Conservation (phyloP, 1,139 yeast genomes). For the Candida tropicalis region DNA sequence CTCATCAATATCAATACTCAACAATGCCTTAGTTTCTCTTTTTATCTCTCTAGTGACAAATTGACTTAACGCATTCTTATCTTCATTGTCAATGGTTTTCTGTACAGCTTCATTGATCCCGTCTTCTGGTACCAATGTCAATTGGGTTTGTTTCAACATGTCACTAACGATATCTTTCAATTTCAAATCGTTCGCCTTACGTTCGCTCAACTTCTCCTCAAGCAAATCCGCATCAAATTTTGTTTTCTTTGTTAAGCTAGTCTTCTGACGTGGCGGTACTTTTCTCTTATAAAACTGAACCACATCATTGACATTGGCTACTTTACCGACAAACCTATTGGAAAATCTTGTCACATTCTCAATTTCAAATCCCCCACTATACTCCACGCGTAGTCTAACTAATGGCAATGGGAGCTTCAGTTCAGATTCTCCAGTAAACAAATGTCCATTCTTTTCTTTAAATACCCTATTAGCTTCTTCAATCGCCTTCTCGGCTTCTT, state of each 20-base stretch:
- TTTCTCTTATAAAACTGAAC: conserved; percentile 66
- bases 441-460: conserved; percentile 32
- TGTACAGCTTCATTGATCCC: conserved; percentile 78
- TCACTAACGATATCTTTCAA: conserved; percentile 47
- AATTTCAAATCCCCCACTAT: conserved; percentile 86
- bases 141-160: conserved; percentile 60
- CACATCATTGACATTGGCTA: conserved; percentile 88
- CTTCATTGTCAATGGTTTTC: conserved; percentile 79
- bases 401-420: conserved; percentile 68
- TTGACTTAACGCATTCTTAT: conserved; percentile 66
- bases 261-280: conserved; percentile 16
- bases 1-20: conserved; percentile 43
- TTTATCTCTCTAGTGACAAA: conserved; percentile 71
- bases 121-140: conserved; percentile 72
- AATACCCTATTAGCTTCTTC: conserved; percentile 57
- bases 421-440: background rate
- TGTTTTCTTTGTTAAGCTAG: conserved; percentile 19
- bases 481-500: conserved; percentile 69
- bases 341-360: conserved; percentile 91
- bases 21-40: conserved; percentile 60
- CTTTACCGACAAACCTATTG: conserved; percentile 84
- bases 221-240: conserved; percentile 26
- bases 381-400: conserved; percentile 81
- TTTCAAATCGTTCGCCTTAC: conserved; percentile 21
- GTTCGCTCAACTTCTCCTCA: conserved; percentile 21